phyloP scores from a whole-genome alignment of 2,329 filamentous ascomycete species.

The Dactylellina leptospora region DNA sequence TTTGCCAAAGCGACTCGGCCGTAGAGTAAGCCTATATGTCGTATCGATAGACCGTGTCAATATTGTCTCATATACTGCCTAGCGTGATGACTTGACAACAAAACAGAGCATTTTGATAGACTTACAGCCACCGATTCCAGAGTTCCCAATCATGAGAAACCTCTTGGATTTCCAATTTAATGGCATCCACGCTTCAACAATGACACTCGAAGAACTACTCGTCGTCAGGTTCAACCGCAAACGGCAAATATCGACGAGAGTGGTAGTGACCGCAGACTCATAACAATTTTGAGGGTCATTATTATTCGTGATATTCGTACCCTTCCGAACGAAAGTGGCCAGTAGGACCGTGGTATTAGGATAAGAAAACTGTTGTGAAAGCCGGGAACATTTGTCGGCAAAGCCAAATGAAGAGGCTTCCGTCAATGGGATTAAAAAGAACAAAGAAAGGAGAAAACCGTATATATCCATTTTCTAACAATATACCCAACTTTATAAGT shows the following conservation, averaged over 20 bases:
- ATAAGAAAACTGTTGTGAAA: constrained; percentile 28
- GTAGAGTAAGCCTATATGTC: not conserved
- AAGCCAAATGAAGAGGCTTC: too few species aligned
- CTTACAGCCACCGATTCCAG: constrained; percentile 28
- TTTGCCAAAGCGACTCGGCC: constrained; percentile 20
- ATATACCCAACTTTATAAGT: too few species aligned
- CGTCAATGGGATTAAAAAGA: too few species aligned
- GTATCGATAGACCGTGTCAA: not conserved
- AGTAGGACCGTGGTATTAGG: constrained; percentile 23
- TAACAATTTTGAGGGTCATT: constrained; percentile 16
- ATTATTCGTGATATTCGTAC: constrained; percentile 27
- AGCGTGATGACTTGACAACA: not conserved
- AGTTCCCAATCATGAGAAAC: constrained; percentile 38
- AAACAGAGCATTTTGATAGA: not conserved
- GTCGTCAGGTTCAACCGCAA: constrained; percentile 36
- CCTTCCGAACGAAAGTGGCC: constrained; percentile 21
- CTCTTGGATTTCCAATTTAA: constrained; percentile 37
- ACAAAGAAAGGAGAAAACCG: too few species aligned
- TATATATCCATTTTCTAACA: too few species aligned
- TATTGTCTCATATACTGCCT: not conserved
- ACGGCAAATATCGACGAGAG: constrained; percentile 40
- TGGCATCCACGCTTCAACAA: constrained; percentile 49
- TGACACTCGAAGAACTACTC: constrained; percentile 34
- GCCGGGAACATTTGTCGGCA: too few species aligned
- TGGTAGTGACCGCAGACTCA: constrained; percentile 1